A percentile compares a stretch with the other conserved stretches of the same genome.
These are phyloP conservation scores for Termitomyces sp. DNA, from an alignment of 768 basidiomycete species.

Conservation along the genomic window DNA sequence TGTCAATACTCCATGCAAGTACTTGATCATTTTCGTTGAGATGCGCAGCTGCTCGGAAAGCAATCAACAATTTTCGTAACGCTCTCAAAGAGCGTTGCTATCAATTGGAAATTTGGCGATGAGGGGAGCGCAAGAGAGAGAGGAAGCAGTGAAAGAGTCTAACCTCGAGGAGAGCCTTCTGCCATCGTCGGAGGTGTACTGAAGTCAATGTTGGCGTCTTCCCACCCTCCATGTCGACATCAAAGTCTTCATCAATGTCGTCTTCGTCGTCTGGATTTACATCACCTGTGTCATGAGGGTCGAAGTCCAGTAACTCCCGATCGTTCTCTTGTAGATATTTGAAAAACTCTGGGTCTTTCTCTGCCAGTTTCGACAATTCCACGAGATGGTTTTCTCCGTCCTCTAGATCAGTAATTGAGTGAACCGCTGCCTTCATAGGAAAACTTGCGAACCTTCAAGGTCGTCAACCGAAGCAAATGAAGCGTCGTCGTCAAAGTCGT, in stretches of 20 bases:
- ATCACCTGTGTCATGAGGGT: conserved; percentile 34
- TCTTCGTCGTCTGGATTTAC: conserved; percentile 42
- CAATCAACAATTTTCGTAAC: conserved; percentile 77
- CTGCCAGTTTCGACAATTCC: conserved; percentile 83
- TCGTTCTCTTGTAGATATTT: conserved; percentile 98
- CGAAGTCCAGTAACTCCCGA: conserved; percentile 81
- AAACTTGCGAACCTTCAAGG: conserved; percentile 49
- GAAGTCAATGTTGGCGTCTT: conserved; percentile 60
- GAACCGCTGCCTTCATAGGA: background rate
- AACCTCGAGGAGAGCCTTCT: conserved; percentile 83
- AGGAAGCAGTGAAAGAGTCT: background rate
- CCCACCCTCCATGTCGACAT: conserved; percentile 42
- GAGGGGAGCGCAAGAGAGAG: background rate
- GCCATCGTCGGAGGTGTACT: conserved; percentile 75
- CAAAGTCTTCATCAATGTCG: conserved; percentile 39
- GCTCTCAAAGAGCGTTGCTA: conserved; percentile 85
- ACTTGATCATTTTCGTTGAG: conserved; percentile 83
- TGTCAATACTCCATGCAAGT: conserved; percentile 85
- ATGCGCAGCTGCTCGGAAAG: conserved; percentile 86
- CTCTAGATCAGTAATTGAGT: conserved; percentile 31
- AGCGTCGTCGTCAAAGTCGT: conserved; percentile 44
- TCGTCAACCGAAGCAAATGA: conserved; percentile 80
- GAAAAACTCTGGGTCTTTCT: conserved; percentile 99
- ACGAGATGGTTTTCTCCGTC: conserved; percentile 72
- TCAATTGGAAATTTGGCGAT: background rate